phyloP scores from a whole-genome alignment of 1,139 yeast genomes.

The Nakaseomyces uthaithaninus region DNA sequence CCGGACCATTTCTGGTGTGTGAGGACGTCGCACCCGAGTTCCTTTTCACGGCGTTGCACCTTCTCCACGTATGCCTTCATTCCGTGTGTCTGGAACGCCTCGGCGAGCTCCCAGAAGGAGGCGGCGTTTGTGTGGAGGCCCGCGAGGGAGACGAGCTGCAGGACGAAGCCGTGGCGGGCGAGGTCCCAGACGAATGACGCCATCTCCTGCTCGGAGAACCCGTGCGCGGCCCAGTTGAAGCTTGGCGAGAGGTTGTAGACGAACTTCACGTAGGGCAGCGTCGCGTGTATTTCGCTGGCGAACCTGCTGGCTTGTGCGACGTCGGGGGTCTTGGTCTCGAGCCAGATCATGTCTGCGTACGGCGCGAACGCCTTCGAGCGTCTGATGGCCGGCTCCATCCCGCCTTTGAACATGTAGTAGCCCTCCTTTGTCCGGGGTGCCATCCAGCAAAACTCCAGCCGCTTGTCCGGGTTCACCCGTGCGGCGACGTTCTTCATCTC shows the following conservation, averaged over 20 bases:
- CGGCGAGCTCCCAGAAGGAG: constrained; percentile 43
- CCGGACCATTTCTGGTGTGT: constrained; percentile 59
- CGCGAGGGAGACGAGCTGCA: constrained; percentile 48
- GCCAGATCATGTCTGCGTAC: constrained; percentile 50
- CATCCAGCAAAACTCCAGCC: constrained; percentile 47
- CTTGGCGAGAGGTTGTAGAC: constrained; percentile 54
- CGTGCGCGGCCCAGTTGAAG: constrained; percentile 52
- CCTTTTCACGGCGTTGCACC: constrained; percentile 42
- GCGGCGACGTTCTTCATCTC: constrained; percentile 30
- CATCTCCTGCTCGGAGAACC: constrained; percentile 41
- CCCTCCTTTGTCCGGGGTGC: constrained; percentile 54
- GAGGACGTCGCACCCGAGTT: constrained; percentile 41
- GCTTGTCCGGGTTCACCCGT: constrained; percentile 29
- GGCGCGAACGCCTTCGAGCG: constrained; percentile 49
- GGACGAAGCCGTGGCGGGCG: constrained; percentile 47
- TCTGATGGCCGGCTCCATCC: constrained; percentile 47
- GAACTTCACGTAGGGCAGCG: constrained; percentile 46
- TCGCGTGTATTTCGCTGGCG: constrained; percentile 40
- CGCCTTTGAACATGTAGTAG: constrained; percentile 41
- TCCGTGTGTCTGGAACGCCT: constrained; percentile 41
- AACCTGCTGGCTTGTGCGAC: constrained; percentile 43
- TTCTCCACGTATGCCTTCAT: constrained; percentile 50
- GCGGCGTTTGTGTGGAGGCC: constrained; percentile 47
- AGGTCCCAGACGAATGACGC: constrained; percentile 46
- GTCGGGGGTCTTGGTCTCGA: constrained; percentile 51